phyloP scores from a whole-genome alignment of 331 rosid genomes.

The Pyrus hybrid region DNA sequence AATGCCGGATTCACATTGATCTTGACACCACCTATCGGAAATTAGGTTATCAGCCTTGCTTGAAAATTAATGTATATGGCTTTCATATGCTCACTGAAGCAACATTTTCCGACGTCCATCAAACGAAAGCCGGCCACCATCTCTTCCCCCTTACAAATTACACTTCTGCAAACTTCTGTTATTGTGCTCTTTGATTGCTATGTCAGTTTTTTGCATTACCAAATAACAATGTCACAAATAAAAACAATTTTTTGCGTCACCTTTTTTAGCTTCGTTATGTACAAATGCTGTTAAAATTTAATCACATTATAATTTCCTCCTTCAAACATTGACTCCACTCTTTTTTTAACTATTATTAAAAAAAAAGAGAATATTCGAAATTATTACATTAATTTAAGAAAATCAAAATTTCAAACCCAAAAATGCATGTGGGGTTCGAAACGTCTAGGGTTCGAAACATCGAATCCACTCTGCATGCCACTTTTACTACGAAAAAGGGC shows the following conservation, averaged over 20 bases:
- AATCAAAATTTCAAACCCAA: fast-evolving
- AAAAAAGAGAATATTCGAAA: too few relatives aligned
- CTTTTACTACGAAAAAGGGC: too few relatives aligned
- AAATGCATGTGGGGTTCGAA: too few relatives aligned
- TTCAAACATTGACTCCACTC: neutral
- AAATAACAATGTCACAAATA: too few relatives aligned
- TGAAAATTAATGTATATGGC: constrained; percentile 12
- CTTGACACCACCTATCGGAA: constrained; percentile 64
- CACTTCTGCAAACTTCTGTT: neutral
- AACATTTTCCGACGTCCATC: neutral
- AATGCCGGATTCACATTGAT: constrained; percentile 39
- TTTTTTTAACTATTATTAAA: too few relatives aligned
- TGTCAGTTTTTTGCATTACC: too few relatives aligned
- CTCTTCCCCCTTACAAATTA: neutral
- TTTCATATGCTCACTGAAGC: neutral
- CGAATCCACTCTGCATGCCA: neutral
- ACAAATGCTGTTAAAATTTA: neutral
- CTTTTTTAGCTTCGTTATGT: neutral
- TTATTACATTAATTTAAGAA: too few relatives aligned
- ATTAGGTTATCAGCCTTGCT: constrained; percentile 66
- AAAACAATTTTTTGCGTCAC: neutral
- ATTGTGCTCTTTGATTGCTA: too few relatives aligned
- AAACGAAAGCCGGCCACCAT: neutral
- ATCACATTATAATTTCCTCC: neutral
- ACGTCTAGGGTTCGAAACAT: too few relatives aligned